Conservation (phyloP, 805 yeast genomes). For the Candida piceae region DNA sequence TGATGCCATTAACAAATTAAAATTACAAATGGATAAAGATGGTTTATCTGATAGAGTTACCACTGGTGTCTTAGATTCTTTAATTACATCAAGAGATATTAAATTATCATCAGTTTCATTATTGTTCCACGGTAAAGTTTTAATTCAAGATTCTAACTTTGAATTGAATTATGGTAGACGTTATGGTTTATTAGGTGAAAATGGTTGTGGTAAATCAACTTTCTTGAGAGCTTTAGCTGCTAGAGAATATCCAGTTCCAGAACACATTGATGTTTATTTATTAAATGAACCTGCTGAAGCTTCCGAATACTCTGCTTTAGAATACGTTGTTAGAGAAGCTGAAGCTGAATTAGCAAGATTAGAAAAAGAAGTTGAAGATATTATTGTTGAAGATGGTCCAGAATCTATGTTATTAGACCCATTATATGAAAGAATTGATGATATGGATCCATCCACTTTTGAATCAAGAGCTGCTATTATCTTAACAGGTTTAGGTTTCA, state of each 20-base stretch:
- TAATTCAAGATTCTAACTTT: constrained; percentile 84
- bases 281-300: constrained; percentile 98
- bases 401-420: constrained; percentile 83
- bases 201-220: constrained; percentile 98
- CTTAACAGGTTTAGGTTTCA: constrained; percentile 96
- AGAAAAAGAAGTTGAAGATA: constrained; percentile 86
- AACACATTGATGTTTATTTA: constrained; percentile 82
- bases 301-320: constrained; percentile 85
- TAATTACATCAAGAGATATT: constrained; percentile 88
- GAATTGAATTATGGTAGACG: constrained; percentile 97
- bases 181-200: constrained; percentile 96
- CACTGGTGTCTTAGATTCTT: constrained; percentile 91
- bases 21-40: constrained; percentile 87
- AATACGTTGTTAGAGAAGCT: constrained; percentile 96
- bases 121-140: constrained; percentile 95
- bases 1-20: constrained; percentile 76
- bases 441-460: constrained; percentile 92
- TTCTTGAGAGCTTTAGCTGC: constrained; percentile 90
- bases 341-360: constrained; percentile 85
- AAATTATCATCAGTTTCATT: constrained; percentile 86
- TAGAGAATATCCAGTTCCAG: constrained; percentile 94
- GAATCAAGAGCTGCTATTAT: constrained; percentile 96
- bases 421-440: constrained; percentile 91
- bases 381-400: constrained; percentile 88
- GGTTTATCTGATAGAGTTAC: constrained; percentile 96